phyloP scores from a whole-genome alignment of 345 rosid species.

The Atalantia buxifolia region DNA sequence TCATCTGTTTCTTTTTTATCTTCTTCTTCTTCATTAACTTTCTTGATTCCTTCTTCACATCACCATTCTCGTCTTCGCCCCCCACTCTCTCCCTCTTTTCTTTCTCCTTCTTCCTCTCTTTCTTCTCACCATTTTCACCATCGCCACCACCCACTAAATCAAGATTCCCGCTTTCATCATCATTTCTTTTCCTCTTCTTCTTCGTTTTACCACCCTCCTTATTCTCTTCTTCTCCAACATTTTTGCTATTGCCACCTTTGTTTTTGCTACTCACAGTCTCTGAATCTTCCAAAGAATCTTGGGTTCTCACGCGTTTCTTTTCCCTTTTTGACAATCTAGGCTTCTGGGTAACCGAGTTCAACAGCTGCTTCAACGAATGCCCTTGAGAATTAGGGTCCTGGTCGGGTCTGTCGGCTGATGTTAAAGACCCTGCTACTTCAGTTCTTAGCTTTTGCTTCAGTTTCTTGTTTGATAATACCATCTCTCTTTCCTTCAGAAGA shows the following conservation, averaged over 20 bases:
- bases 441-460: constrained; percentile 75
- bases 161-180: constrained; percentile 14
- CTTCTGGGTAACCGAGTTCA: constrained; percentile 54
- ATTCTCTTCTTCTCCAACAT: not conserved
- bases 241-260: not conserved
- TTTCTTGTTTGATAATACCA: constrained; percentile 94
- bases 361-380: constrained; percentile 47
- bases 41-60: not conserved
- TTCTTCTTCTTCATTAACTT: constrained; percentile 15
- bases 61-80: constrained; percentile 32
- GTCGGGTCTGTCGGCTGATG: constrained; percentile 20
- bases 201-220: constrained; percentile 7
- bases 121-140: constrained; percentile 17
- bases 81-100: constrained; percentile 16
- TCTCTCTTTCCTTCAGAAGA: constrained; percentile 8
- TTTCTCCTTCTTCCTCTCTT: constrained; percentile 25
- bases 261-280: constrained; percentile 2
- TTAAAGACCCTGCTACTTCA: constrained; percentile 38
- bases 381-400: constrained; percentile 29
- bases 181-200: constrained; percentile 20
- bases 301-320: constrained; percentile 44
- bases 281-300: constrained; percentile 21
- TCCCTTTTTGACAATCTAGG: constrained; percentile 78
- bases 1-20: constrained; percentile 1
- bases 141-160: constrained; percentile 1